Conservation (phyloP, 2,329 filamentous ascomycete genomes). For the Botryosphaeria dothidea region DNA sequence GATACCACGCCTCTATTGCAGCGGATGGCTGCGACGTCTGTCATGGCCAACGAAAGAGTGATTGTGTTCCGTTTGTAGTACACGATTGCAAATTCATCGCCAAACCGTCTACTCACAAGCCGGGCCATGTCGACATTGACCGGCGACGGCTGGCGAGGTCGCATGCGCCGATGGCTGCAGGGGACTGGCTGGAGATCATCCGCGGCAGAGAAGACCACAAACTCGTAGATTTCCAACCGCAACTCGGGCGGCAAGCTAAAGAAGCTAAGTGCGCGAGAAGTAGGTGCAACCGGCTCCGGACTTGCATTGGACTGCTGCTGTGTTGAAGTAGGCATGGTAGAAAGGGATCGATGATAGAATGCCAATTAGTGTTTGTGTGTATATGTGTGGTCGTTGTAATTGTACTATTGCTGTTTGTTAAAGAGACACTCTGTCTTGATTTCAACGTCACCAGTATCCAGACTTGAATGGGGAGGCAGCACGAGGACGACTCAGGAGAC, state of each 20-base stretch:
- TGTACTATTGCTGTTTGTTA: too few species aligned
- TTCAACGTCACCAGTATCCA: too few species aligned
- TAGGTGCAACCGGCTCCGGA: background rate
- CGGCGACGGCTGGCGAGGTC: background rate
- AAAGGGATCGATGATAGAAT: background rate
- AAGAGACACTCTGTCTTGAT: too few species aligned
- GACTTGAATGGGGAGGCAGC: too few species aligned
- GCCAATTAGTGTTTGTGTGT: too few species aligned
- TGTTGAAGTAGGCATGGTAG: too few species aligned
- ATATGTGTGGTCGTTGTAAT: too few species aligned
- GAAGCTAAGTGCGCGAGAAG: background rate
- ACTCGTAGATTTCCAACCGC: background rate
- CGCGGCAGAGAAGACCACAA: background rate
- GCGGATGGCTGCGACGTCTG: background rate
- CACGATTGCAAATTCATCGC: background rate
- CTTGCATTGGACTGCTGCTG: background rate
- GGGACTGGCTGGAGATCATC: background rate
- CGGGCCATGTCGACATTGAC: background rate
- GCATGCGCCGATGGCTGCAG: background rate
- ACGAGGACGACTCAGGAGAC: too few species aligned
- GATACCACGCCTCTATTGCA: background rate
- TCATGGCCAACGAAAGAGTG: background rate
- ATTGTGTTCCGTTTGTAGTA: background rate
- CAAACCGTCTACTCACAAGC: background rate
- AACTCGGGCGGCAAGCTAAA: background rate